phyloP scores from a whole-genome alignment of 208 protist species.

The Trypanosoma avium region DNA sequence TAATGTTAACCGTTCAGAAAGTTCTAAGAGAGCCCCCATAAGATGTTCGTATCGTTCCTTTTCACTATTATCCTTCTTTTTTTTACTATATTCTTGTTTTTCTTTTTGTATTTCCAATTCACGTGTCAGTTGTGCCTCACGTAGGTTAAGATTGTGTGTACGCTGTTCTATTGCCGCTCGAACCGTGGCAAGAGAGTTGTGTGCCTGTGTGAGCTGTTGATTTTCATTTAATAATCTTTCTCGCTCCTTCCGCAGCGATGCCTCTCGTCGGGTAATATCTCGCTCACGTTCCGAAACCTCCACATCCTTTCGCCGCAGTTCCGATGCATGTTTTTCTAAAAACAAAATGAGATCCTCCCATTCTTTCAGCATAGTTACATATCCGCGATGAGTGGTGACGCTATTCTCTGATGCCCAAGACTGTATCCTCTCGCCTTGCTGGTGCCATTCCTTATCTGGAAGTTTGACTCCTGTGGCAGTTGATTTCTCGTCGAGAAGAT shows the following conservation, averaged over 20 bases:
- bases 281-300: slow-evolving; percentile 11
- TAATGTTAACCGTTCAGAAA: background rate
- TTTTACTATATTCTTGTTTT: too few relatives aligned
- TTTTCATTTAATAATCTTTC: background rate
- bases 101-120: too few relatives aligned
- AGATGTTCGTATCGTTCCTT: background rate
- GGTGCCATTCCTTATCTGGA: background rate
- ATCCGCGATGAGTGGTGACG: too few relatives aligned
- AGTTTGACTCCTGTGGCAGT: background rate
- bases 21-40: slow-evolving; percentile 1
- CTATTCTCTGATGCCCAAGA: too few relatives aligned
- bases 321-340: slow-evolving; percentile 7
- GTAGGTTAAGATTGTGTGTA: slow-evolving; percentile 8
- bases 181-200: background rate
- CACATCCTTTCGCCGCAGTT: slow-evolving; percentile 6
- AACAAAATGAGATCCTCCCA: slow-evolving; percentile 12
- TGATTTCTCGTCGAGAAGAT: slow-evolving; percentile 1
- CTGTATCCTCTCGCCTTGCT: background rate
- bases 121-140: slow-evolving; percentile 14
- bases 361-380: background rate
- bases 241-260: background rate
- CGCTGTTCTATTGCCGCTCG: slow-evolving; percentile 12
- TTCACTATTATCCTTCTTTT: too few relatives aligned
- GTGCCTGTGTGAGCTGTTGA: background rate
- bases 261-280: background rate